Evolutionary conservation across 1,284 basidiomycete species (phyloP).

Genomic region (Apiotrichum akiyoshidainum): DNA sequence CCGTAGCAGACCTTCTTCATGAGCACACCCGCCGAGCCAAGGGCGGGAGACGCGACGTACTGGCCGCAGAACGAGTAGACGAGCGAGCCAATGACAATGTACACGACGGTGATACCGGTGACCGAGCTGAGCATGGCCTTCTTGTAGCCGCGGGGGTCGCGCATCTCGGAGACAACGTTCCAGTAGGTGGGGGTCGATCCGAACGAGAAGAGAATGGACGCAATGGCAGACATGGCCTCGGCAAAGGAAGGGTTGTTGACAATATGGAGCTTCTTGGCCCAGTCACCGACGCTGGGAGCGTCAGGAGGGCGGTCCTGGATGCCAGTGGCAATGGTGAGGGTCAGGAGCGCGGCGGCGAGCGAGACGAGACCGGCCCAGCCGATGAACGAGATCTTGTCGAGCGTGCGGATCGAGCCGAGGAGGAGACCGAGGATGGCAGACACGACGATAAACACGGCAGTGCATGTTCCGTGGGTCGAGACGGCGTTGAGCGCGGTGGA

Average conservation of each 20-base stretch:
- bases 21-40: constrained; percentile 30
- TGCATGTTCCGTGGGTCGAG: constrained; percentile 37
- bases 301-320: constrained; percentile 42
- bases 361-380: constrained; percentile 40
- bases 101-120: constrained; percentile 19
- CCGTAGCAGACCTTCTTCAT: constrained; percentile 44
- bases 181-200: constrained; percentile 19
- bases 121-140: constrained; percentile 21
- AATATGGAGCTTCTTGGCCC: constrained; percentile 30
- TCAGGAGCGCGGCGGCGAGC: constrained; percentile 31
- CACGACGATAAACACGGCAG: constrained; percentile 36
- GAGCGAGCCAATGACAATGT: constrained; percentile 25
- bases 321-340: constrained; percentile 42
- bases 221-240: constrained; percentile 26
- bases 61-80: constrained; percentile 34
- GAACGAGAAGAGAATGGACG: constrained; percentile 16
- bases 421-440: constrained; percentile 30
- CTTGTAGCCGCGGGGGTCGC: constrained; percentile 25
- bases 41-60: constrained; percentile 35
- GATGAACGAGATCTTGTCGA: constrained; percentile 37
- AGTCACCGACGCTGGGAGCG: constrained; percentile 36
- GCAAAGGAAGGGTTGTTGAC: constrained; percentile 30
- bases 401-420: constrained; percentile 35
- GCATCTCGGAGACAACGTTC: constrained; percentile 28
- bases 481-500: constrained; percentile 39